These are phyloP conservation scores for Brassica balearica DNA, from an alignment of 441 rosid species.

Conservation along the genomic window DNA sequence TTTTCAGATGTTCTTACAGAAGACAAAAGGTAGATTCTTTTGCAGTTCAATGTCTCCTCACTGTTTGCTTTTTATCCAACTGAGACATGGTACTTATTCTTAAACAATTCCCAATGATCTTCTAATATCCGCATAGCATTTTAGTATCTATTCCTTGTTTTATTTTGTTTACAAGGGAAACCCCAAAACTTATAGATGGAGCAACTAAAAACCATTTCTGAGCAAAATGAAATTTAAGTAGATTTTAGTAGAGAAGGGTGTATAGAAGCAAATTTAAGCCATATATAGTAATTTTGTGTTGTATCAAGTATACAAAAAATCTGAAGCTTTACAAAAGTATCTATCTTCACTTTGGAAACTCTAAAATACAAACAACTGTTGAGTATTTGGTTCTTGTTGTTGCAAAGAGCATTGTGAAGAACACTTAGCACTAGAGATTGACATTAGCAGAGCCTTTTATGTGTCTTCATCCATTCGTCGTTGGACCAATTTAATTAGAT, in stretches of 20 bases:
- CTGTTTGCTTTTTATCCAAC: conserved; percentile 35
- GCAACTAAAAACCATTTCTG: background rate
- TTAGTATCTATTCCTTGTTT: conserved; percentile 13
- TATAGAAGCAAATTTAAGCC: background rate
- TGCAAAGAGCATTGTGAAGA: conserved; percentile 25
- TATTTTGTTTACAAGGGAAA: background rate
- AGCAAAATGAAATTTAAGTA: background rate
- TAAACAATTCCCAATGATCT: conserved; percentile 13
- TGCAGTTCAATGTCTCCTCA: conserved; percentile 34
- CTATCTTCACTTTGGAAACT: background rate
- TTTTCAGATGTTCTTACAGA: conserved; percentile 37
- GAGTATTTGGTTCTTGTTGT: conserved; percentile 26
- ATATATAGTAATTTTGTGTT: background rate
- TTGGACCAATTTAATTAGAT: conserved; percentile 36
- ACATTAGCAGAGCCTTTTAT: conserved; percentile 4
- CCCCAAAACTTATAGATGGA: background rate
- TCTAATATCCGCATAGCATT: conserved; percentile 5
- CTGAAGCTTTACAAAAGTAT: background rate
- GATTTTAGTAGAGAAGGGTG: conserved; percentile 5
- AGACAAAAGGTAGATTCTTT: conserved; percentile 45
- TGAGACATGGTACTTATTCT: conserved; percentile 36
- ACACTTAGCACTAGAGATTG: conserved; percentile 36
- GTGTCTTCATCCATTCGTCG: conserved; percentile 22
- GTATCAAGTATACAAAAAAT: conserved; percentile 1
- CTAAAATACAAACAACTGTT: conserved; percentile 34